Evolutionary conservation across 2,329 filamentous ascomycete species (phyloP).

Genomic region (Alternaria metachromatica): DNA sequence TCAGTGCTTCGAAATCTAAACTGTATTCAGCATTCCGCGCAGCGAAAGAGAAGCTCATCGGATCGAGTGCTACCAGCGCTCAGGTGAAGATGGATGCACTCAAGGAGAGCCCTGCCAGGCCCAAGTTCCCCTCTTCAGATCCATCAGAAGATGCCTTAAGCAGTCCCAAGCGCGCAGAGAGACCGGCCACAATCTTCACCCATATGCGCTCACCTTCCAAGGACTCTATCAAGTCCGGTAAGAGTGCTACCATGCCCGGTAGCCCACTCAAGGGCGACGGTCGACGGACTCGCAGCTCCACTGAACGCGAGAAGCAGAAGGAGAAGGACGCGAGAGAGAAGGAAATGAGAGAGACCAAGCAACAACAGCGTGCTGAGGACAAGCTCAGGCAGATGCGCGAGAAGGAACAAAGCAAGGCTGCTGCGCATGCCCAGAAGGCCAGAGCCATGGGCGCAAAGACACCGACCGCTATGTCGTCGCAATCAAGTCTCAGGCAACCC

Average conservation of each 20-base stretch:
- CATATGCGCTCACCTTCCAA: conserved; percentile 47
- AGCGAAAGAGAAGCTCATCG: conserved; percentile 84
- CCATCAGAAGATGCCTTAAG: conserved; percentile 45
- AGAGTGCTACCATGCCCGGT: conserved; percentile 28
- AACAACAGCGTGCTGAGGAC: conserved; percentile 66
- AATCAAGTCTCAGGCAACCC: conserved; percentile 38
- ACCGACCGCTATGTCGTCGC: conserved; percentile 45
- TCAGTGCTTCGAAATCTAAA: conserved; percentile 92
- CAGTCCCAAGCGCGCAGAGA: conserved; percentile 44
- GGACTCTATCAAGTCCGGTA: conserved; percentile 41
- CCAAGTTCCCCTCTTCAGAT: conserved; percentile 28
- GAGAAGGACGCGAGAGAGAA: conserved; percentile 68
- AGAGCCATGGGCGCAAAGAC: conserved; percentile 59
- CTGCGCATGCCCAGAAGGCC: conserved; percentile 51
- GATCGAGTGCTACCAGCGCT: conserved; percentile 67
- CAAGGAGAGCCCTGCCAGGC: conserved; percentile 41
- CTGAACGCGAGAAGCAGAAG: conserved; percentile 64
- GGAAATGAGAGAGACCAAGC: conserved; percentile 62
- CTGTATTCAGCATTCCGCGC: conserved; percentile 89
- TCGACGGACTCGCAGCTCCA: conserved; percentile 64
- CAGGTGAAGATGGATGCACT: conserved; percentile 65
- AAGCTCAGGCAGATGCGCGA: conserved; percentile 72
- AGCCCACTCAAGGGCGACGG: conserved; percentile 46
- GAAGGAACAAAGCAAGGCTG: conserved; percentile 73
- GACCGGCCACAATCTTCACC: conserved; percentile 41